These are phyloP conservation scores for Penicillium sp. DNA, from an alignment of 2,329 filamentous ascomycete species.

Conservation along the genomic window DNA sequence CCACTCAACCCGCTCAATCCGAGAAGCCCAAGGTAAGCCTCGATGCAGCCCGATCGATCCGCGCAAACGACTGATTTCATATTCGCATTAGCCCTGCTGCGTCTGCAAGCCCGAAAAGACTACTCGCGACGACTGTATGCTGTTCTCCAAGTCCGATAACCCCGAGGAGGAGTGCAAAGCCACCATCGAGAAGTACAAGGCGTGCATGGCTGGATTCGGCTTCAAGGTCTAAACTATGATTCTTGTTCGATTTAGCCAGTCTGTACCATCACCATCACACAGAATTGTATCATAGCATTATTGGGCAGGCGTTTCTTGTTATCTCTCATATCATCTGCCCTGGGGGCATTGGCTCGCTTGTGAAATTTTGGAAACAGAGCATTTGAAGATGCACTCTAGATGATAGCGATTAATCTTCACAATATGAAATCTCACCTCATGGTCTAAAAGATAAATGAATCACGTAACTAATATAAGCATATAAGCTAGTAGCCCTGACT, in stretches of 20 bases:
- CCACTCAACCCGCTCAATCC: slow-evolving; percentile 24
- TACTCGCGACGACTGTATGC: slow-evolving; percentile 95
- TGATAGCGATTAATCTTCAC: neutral
- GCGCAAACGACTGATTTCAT: slow-evolving; percentile 3
- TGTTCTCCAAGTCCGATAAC: slow-evolving; percentile 84
- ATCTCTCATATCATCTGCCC: slow-evolving; percentile 9
- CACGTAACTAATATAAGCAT: neutral
- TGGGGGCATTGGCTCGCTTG: slow-evolving; percentile 7
- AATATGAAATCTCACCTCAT: slow-evolving; percentile 23
- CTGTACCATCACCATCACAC: slow-evolving; percentile 12
- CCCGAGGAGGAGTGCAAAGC: slow-evolving; percentile 78
- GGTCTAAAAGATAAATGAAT: neutral
- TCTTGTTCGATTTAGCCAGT: slow-evolving; percentile 1
- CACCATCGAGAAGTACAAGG: slow-evolving; percentile 81
- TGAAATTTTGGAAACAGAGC: slow-evolving; percentile 7
- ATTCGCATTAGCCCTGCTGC: slow-evolving; percentile 74
- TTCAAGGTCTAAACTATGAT: slow-evolving; percentile 63
- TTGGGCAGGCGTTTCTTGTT: slow-evolving; percentile 18
- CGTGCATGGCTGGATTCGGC: slow-evolving; percentile 90
- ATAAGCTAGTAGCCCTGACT: slow-evolving; percentile 9
- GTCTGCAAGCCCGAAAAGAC: slow-evolving; percentile 96
- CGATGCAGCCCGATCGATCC: neutral
- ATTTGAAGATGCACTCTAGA: neutral
- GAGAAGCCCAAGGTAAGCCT: slow-evolving; percentile 42
- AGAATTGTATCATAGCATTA: slow-evolving; percentile 27